Evolutionary conservation across 148 eudicot genomes (phyloP), one percentile per base, ranked within the genome.

Genomic region (Rhododendron griersonianum): DNA sequence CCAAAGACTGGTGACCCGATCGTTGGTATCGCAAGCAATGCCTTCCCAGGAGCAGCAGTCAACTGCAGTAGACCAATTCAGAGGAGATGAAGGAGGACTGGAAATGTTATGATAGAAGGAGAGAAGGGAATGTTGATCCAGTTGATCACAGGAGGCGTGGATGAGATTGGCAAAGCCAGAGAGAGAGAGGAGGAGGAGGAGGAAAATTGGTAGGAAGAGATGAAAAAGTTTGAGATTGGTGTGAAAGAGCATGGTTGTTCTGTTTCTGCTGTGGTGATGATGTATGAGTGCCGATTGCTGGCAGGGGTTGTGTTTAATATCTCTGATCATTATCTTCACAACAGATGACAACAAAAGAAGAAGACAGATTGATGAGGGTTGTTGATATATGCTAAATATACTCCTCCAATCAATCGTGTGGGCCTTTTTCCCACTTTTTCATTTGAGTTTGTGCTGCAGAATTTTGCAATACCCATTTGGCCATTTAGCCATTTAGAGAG

Each of bases 1-100:
- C 87, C 25, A 85, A n/a, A 96, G 80, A 33, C 87, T 21, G 73
- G 53, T 88, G 23, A 95, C 96, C 23, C 91, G 86, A 14, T 91
- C 91, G 30, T 79, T 45, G 1, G 2, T 81, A 88, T 91, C 95
- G 65, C 99, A 96, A 47, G 48, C 82, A 35, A 96, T 81, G 0
- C 99, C 99, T 63, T 94, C 93, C 99, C 99, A 96, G 35, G 61
- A 74, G 87, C 98, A 95, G 90, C 99, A 96, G 81, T 94, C 93
- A 4, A 78, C 28, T 0, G 73, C 80, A 87, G 90, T 45, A 35
- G 88, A 84, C 98, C 98, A 96, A 55, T 93, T 91, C 41, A 93
- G 86, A 11, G 91, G 90, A 4, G 88, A 13, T 14, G 86, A 8
- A 4, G 90, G 9, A 11, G 91, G 35, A 79, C 81, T 80, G 19